These are phyloP conservation scores for Chytriomyces sp. DNA, from an alignment of 192 early-diverging fungal genomes.

Conservation along the genomic window DNA sequence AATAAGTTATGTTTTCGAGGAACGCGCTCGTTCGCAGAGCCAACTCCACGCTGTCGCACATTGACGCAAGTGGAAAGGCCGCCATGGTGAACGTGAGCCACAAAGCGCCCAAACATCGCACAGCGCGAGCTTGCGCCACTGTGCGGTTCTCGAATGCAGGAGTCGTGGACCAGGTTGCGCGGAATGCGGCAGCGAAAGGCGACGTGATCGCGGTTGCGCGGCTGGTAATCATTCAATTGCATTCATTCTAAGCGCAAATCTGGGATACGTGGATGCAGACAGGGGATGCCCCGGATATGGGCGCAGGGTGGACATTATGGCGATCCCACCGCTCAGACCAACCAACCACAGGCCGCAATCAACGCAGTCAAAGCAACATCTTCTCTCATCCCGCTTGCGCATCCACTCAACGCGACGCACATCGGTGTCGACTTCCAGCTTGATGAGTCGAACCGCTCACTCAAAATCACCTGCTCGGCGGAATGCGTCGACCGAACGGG, in stretches of 20 bases:
- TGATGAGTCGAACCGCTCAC: constrained; percentile 40
- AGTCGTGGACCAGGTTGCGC: constrained; percentile 65
- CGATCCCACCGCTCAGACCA: too few species aligned
- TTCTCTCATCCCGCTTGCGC: constrained; percentile 84
- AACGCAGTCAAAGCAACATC: constrained; percentile 86
- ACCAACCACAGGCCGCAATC: constrained; percentile 88
- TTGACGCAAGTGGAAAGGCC: constrained; percentile 74
- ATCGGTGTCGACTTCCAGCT: constrained; percentile 71
- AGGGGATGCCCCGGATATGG: too few species aligned
- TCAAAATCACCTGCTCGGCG: constrained; percentile 70
- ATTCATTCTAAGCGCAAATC: background rate
- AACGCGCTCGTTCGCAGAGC: too few species aligned
- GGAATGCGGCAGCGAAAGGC: constrained; percentile 79
- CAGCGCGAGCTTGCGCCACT: constrained; percentile 71
- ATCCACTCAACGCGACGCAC: constrained; percentile 72
- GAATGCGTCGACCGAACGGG: constrained; percentile 84
- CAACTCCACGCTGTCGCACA: constrained; percentile 71
- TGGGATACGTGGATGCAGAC: too few species aligned
- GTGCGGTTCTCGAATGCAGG: constrained; percentile 66
- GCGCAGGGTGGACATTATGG: too few species aligned
- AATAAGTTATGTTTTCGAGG: too few species aligned
- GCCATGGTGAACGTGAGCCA: constrained; percentile 82
- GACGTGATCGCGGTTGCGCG: constrained; percentile 83
- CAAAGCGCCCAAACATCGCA: constrained; percentile 71
- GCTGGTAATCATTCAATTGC: background rate